These are phyloP conservation scores for Lenzites betulinus DNA, from an alignment of 768 basidiomycete species.

Conservation along the genomic window DNA sequence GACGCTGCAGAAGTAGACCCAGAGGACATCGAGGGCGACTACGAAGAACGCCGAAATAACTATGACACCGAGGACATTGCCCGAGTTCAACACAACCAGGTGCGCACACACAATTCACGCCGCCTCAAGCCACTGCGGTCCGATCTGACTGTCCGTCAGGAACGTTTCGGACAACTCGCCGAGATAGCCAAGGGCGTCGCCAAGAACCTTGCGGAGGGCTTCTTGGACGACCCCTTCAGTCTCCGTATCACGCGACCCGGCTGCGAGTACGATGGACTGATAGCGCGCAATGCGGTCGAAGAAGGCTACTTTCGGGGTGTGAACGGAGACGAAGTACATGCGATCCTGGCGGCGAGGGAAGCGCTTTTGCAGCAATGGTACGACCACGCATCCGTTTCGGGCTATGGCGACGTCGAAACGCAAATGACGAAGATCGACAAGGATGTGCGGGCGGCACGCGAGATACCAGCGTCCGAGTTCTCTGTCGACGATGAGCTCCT, in stretches of 20 bases:
- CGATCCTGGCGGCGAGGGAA: neutral
- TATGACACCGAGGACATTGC: no score
- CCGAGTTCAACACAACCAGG: no score
- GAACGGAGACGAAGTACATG: neutral
- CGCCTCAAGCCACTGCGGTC: no score
- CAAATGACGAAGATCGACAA: conserved; percentile 29
- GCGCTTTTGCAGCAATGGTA: conserved; percentile 9
- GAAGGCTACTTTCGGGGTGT: neutral
- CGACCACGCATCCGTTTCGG: conserved; percentile 24
- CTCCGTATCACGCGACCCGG: neutral
- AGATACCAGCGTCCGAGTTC: conserved; percentile 29
- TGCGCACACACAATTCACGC: no score
- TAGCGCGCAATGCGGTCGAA: neutral
- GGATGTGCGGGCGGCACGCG: conserved; percentile 30
- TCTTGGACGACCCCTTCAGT: neutral
- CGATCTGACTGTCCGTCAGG: no score
- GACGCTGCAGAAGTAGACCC: neutral
- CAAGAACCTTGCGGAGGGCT: neutral
- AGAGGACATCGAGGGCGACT: neutral
- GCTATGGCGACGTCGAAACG: conserved; percentile 29
- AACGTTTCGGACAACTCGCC: neutral
- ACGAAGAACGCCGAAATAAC: no score
- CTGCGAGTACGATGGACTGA: neutral
- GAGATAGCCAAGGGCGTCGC: neutral
- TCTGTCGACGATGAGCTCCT: conserved; percentile 22